Conservation (phyloP, 495 filamentous ascomycete species). For the Lophiostoma macrostomum region DNA sequence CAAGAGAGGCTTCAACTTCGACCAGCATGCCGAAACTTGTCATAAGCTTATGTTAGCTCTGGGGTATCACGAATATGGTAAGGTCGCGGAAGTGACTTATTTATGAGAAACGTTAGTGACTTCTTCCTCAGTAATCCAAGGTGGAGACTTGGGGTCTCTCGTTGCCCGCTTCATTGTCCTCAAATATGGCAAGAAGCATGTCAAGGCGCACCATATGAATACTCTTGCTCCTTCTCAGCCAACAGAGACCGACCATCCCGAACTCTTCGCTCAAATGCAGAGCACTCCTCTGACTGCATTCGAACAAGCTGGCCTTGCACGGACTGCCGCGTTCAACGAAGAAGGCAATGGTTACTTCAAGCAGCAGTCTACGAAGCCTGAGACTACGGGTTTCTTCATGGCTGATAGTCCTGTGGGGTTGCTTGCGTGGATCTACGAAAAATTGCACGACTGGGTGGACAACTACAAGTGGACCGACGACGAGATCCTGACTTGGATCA, state of each 20-base stretch:
- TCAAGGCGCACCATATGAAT: constrained; percentile 62
- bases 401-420: constrained; percentile 52
- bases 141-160: constrained; percentile 65
- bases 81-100: not conserved
- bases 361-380: constrained; percentile 49
- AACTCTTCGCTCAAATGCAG: not conserved
- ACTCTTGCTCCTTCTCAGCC: constrained; percentile 41
- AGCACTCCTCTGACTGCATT: not conserved
- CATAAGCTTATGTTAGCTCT: constrained; percentile 66
- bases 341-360: constrained; percentile 45
- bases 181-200: constrained; percentile 51
- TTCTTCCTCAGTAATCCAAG: constrained; percentile 50
- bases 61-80: constrained; percentile 62
- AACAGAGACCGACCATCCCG: not conserved
- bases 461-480: constrained; percentile 52
- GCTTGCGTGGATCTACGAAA: constrained; percentile 56
- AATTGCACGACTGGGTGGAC: constrained; percentile 51
- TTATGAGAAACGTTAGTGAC: not conserved
- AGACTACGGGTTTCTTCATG: constrained; percentile 50
- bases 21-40: constrained; percentile 59
- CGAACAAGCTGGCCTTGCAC: constrained; percentile 40
- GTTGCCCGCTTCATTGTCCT: constrained; percentile 57
- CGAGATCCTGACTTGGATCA: constrained; percentile 55
- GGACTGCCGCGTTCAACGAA: constrained; percentile 39
- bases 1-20: constrained; percentile 53